Evolutionary conservation across 768 basidiomycete species (phyloP), one percentile per base, ranked within the genome.

Genomic region (Multifurca ochricompacta): DNA sequence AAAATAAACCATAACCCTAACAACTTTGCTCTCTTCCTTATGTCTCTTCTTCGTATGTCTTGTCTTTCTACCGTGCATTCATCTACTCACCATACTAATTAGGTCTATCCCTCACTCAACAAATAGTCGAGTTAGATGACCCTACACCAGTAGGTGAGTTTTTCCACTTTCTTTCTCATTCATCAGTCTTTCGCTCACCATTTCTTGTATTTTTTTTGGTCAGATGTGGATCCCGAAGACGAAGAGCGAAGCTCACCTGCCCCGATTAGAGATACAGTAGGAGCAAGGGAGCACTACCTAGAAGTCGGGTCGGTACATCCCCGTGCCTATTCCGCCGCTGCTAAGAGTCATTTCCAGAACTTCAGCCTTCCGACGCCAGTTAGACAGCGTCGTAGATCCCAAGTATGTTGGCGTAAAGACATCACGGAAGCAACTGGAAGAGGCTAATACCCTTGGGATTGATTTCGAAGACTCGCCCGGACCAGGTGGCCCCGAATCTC

Each of bases 51-150:
- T 31, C 61, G 63, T 66, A 54, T 21, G 59, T 39, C 51, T 58
- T 50, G 59, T 56, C 58, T 51, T 42, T 52, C 14, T 10, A 41
- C 37, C 34, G 52, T 41, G 25, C 36, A 40, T 19, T 36, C 45
- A 23, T 19, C 34, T 14, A 53, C n/a, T 21, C 41, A 3, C n/a
- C 4, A 14, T 9, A 47, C 23, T 21, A 37, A 31, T 7, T 56
- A 76, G 75, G 77, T 27, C 67, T 85, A 32, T 81, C 85, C 3
- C 76, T 89, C 23, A 82, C 81, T 3, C 79, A 94, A 65, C 91
- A 95, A 65, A 80, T 96, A 37, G 85, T 85, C 34, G 78, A 85
- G 64, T 79, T 97, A 23, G 78, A 88, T 43, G 80, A 87, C 48
- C 70, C 82, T 19, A 77, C 82, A 10, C 87, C 87, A 45, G 69